Base-by-base conservation (phyloP, 352 stramenopile genomes). In the Phytopythium boreale region DNA sequence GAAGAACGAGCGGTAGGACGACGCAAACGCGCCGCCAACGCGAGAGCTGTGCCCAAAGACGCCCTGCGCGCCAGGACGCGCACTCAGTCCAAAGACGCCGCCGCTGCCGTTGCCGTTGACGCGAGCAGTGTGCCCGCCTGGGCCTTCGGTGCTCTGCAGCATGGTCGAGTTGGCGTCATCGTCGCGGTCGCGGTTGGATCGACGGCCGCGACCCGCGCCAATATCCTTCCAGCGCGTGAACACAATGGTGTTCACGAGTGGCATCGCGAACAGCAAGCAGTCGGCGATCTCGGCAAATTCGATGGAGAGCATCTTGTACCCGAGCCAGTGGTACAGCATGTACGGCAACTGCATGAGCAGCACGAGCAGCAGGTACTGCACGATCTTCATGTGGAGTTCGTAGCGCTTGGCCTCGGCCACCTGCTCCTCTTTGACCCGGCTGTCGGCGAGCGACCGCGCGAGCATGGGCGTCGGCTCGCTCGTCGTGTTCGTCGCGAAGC, bases 161-260 rank as follows among this genome's bases (percentile, higher is more conserved):
- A 62, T 62, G 17, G 56, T 62, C 24, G 56, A 52, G 56, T 34
- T 62, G 41, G n/a, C 27, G 56, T 62, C 56, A 22, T 62, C 41
- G 26, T 62, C 56, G 15, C 37, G 56, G 15, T 62, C 43, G 26
- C 39, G 56, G 10, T 37, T 62, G 14, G 37, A 11, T 5, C 19
- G 39, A n/a, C 4, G 31, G 2, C 24, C 14, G 15, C 11, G 12
- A 4, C 41, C 41, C 0, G 9, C 14, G 27, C 56, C 56, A 14
- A 53, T 14, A 39, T 62, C 20, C 56, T 52, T 53, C 56, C 56
- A 62, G 39, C 41, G 27, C 14, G 39, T 77, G 49, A 88, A 88
- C 24, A 82, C 74, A 56, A 85, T 74, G 9, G 79, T 76, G 29
- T 90, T 87, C 12, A 87, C 37, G 46, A 84, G 66, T 27, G 81